Evolutionary conservation across 2,329 filamentous ascomycete species (phyloP), one percentile per base, ranked within the genome.

Genomic region (Talaromyces sp.): DNA sequence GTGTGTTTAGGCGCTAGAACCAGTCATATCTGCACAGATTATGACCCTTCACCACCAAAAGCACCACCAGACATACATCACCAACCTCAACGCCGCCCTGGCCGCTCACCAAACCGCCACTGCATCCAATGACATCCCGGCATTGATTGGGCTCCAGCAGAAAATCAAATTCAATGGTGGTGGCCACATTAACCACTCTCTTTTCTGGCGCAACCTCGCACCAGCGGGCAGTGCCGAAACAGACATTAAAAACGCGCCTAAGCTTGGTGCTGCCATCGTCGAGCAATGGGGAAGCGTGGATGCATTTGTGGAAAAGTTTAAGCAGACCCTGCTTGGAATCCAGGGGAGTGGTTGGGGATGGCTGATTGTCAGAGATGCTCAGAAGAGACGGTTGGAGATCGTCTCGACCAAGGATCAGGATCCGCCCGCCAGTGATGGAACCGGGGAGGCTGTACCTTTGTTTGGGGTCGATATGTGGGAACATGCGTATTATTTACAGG

Each of bases 1-100:
- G 3, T 11, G 4, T 25, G 4, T 47, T 4, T 81, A 69, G 81
- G 93, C 92, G 53, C 91, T 97, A 69, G 93, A 97, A 80, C 84
- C 84, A 67, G 73, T 82, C 74, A 84, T 96, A 82, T 92, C 89
- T 47, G 87, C 88, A 73, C 85, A 93, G 78, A 96, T 96, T 80
- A 96, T 96, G 92, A 89, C 96, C 80, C 86, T 96, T 33, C 92
- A 96, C 82, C 90, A 96, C 84, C 85, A 84, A 78, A 96, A 93
- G 80, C 92, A 96, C 82, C 92, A 96, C 81, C 88, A 93, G 78
- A 92, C 92, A 70, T 96, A 96, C 77, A 89, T 96, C 69, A 95
- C 88, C 75, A 90, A 90, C 73, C 89, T 91, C 79, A 96, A 96
- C 81, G 83, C 87, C 62, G 89, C 90, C 52, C 81, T 86, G 61